A percentile compares a stretch with the other conserved stretches of the same genome.
phyloP scores from a whole-genome alignment of 2,329 filamentous ascomycete species.

The Elsinoe fawcettii region DNA sequence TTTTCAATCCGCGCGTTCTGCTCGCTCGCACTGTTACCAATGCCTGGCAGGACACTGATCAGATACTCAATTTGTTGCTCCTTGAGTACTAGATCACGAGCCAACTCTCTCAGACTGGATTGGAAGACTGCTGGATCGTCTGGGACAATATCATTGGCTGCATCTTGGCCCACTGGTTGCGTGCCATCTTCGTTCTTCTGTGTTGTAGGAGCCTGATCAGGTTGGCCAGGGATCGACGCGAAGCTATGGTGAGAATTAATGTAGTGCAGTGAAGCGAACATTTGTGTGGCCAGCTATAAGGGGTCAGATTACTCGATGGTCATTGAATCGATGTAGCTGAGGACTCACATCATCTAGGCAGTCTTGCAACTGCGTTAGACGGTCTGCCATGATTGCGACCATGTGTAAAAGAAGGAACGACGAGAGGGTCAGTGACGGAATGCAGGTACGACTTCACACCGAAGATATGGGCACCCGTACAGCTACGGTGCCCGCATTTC shows the following conservation, averaged over 20 bases:
- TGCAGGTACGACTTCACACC: neutral
- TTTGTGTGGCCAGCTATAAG: slow-evolving; percentile 39
- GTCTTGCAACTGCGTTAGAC: slow-evolving; percentile 77
- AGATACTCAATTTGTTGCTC: slow-evolving; percentile 76
- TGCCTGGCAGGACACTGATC: slow-evolving; percentile 65
- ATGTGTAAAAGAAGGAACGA: too few species aligned
- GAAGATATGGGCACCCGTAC: neutral
- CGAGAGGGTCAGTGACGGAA: neutral
- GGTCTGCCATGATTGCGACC: slow-evolving; percentile 54
- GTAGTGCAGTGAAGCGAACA: slow-evolving; percentile 40
- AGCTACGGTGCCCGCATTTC: too few species aligned
- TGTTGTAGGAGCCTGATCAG: slow-evolving; percentile 25
- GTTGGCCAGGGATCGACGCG: slow-evolving; percentile 37
- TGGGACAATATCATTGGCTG: slow-evolving; percentile 44
- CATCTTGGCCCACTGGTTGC: slow-evolving; percentile 15
- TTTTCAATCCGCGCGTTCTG: slow-evolving; percentile 55
- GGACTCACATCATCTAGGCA: slow-evolving; percentile 65
- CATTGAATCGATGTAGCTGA: neutral
- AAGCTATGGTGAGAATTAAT: slow-evolving; percentile 37
- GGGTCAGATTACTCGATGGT: neutral
- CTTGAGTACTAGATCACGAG: slow-evolving; percentile 67
- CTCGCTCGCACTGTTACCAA: slow-evolving; percentile 70
- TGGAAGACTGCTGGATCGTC: slow-evolving; percentile 58
- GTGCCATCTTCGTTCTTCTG: slow-evolving; percentile 19
- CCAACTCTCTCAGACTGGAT: slow-evolving; percentile 62